Base-by-base conservation (phyloP, 768 basidiomycete genomes). In the Tricholoma bakamatsutake region DNA sequence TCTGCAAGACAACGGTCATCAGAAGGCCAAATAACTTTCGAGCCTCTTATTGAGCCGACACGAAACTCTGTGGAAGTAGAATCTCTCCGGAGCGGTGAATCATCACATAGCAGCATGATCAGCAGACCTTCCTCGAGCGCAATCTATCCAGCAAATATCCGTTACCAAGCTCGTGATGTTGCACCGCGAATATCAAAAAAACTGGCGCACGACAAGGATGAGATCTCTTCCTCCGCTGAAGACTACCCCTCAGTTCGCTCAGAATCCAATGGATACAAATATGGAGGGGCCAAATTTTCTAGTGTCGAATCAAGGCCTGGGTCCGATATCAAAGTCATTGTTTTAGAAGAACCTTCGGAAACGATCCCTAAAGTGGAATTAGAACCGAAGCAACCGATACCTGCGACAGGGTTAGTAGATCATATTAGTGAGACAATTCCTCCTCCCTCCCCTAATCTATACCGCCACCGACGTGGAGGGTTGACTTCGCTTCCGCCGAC, bases 1-100 rank as follows among this genome's bases (percentile, higher is more conserved):
- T 61, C 73, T 27, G 64, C 69, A 31, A 71, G 70, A 57, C 68
- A 68, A 39, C 70, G 69, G 47, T 77, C 76, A 3, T 66, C 66
- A 39, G 82, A 85, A 50, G 80, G 74, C 9, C 73, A 68, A 31
- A 58, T 84, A 30, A 82, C 84, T 1, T 86, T 87, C 58, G 81
- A 86, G 55, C 85, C 84, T 15, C 60, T 71, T 17, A 67, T 78
- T 9, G 77, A 81, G 56, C 72, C 75, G 5, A 72, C 76, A 9
- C 71, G 73, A n/a, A 71, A 70, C 51, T 83, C 81, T 18, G 55
- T 77, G 17, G 77, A 81, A 12, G 68, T 67, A 6, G 73, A 75
- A 21, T 76, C 77, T 42, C 73, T 73, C 49, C 69, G 67, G 35
- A 83, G 77, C 57, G 67, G 61, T 2, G 80, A 84, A 42, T 76